Conservation (phyloP, 2,329 filamentous ascomycete species). For the Lachnellula arida region DNA sequence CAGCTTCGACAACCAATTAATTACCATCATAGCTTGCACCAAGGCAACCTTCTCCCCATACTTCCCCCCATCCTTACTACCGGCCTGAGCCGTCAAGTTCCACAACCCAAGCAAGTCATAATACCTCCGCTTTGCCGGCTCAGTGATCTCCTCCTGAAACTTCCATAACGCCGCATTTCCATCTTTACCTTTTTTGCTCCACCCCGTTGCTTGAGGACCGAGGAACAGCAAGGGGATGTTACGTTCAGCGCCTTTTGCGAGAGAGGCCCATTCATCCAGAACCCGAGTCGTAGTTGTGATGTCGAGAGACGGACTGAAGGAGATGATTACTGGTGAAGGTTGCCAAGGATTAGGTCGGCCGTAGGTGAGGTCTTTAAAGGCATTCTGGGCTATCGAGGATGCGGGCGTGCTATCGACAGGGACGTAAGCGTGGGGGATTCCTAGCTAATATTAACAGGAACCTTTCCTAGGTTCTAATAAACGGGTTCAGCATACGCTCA, state of each 20-base stretch:
- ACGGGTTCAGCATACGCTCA: constrained; percentile 11
- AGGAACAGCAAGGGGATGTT: constrained; percentile 41
- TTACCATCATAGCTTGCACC: constrained; percentile 36
- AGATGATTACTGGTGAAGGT: constrained; percentile 38
- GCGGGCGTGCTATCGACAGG: constrained; percentile 31
- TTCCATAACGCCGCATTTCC: constrained; percentile 31
- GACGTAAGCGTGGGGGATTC: constrained; percentile 36
- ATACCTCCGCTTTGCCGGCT: constrained; percentile 31
- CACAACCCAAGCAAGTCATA: constrained; percentile 40
- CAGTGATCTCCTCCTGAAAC: constrained; percentile 33
- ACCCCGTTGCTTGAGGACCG: constrained; percentile 32
- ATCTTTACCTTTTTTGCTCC: background rate
- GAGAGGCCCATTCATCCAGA: constrained; percentile 37
- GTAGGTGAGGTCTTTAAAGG: constrained; percentile 32
- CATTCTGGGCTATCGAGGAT: constrained; percentile 23
- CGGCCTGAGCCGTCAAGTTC: constrained; percentile 39
- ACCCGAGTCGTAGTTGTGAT: constrained; percentile 28
- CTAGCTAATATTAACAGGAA: constrained; percentile 16
- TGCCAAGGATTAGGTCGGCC: constrained; percentile 32
- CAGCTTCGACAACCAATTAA: constrained; percentile 34
- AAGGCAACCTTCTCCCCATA: constrained; percentile 38
- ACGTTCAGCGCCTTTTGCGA: constrained; percentile 33
- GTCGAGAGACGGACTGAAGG: constrained; percentile 30
- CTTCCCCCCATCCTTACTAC: constrained; percentile 34
- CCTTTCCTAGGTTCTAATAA: background rate